These are phyloP conservation scores for Drosera spatulata DNA, from an alignment of 179 eudicot genomes.

Conservation along the genomic window DNA sequence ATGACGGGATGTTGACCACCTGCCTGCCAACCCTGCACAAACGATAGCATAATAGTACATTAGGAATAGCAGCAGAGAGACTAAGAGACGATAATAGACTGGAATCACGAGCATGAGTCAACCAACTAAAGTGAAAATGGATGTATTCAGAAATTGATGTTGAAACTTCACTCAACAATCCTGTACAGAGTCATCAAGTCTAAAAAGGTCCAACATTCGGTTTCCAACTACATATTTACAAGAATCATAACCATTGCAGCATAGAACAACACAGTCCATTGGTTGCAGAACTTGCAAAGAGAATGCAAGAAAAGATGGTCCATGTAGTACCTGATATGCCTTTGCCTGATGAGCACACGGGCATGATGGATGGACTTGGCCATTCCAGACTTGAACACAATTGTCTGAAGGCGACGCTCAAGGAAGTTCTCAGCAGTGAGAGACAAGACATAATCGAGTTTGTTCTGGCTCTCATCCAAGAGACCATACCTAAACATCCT, in stretches of 20 bases:
- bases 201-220: too few relatives aligned
- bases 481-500: slow-evolving; percentile 54
- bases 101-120: too few relatives aligned
- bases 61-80: background rate
- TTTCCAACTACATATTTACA: too few relatives aligned
- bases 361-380: slow-evolving; percentile 68
- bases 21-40: slow-evolving; percentile 45
- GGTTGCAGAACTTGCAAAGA: background rate
- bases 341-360: slow-evolving; percentile 50
- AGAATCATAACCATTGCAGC: too few relatives aligned
- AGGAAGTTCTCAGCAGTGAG: slow-evolving; percentile 58
- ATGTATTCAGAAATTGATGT: too few relatives aligned
- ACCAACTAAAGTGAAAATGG: too few relatives aligned
- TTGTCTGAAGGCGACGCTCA: slow-evolving; percentile 56
- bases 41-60: background rate
- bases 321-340: slow-evolving; percentile 43
- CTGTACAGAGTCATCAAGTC: too few relatives aligned
- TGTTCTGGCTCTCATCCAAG: slow-evolving; percentile 51
- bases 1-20: slow-evolving; percentile 43
- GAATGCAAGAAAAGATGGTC: background rate
- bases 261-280: too few relatives aligned
- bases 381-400: slow-evolving; percentile 58
- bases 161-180: too few relatives aligned
- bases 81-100: too few relatives aligned
- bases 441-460: slow-evolving; percentile 62